Conservation (phyloP, 495 filamentous ascomycete genomes). For the Lasiosphaeria ovina region DNA sequence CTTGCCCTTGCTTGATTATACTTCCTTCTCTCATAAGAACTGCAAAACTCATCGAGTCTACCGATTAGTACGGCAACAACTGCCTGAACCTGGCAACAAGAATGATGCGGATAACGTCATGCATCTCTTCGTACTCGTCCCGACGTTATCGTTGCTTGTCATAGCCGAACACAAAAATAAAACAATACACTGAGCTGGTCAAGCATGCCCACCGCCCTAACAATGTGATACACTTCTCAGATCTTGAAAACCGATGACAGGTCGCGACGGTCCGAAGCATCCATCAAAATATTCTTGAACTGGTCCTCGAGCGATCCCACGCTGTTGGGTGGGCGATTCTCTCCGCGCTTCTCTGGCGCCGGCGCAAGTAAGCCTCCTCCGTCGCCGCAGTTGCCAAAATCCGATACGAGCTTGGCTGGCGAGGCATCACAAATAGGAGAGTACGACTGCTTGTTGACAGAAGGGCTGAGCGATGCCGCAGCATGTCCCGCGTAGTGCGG, state of each 20-base stretch:
- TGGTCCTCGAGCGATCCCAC: conserved; percentile 30
- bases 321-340: conserved; percentile 40
- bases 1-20: conserved; percentile 24
- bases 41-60: background rate
- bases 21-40: conserved; percentile 8
- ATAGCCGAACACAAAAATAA: conserved; percentile 5
- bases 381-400: conserved; percentile 24
- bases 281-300: conserved; percentile 26
- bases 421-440: conserved; percentile 24
- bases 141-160: background rate
- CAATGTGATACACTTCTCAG: conserved; percentile 6
- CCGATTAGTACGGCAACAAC: conserved; percentile 10
- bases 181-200: conserved; percentile 5
- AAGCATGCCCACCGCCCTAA: background rate
- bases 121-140: background rate
- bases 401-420: conserved; percentile 24
- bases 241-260: conserved; percentile 15
- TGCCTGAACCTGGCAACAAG: conserved; percentile 19
- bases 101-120: conserved; percentile 11
- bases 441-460: conserved; percentile 31
- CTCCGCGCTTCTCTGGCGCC: conserved; percentile 35
- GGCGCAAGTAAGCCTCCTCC: conserved; percentile 22
- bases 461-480: conserved; percentile 42
- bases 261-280: conserved; percentile 16
- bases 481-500: conserved; percentile 46